Base-by-base conservation (phyloP, 1,284 basidiomycete genomes). In the Neolentinus lepideus region DNA sequence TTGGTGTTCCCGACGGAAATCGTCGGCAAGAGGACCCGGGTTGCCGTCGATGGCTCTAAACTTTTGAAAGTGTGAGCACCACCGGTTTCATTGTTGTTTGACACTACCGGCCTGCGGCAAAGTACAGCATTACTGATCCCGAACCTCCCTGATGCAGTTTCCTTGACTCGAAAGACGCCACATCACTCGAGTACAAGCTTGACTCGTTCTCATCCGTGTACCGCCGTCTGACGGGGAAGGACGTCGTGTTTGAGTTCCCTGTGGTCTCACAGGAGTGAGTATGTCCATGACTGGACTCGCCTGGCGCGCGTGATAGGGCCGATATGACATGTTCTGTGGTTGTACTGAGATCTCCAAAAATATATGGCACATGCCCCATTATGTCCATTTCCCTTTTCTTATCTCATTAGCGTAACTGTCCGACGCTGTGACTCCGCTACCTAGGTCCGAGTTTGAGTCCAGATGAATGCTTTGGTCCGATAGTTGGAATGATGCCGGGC, bases 1-100 rank as follows among this genome's bases (percentile, higher is more conserved):
- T 90, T 99, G 61, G 96, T 99, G 59, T 98, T 87, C 87, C 97
- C 97, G 64, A 95, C 94, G 45, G 97, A 98, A 81, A 99, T 99
- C 73, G 90, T 94, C 64, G 97, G 95, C 69, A 98, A 98, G 89
- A 82, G 97, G 73, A 96, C 92, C 66, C 90, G 96, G 65, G 85
- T 96, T 61, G 81, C 84, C 54, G 85, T 89, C 59, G 94, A 97
- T 66, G 94, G 94, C 65, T 87, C 88, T 67, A 96, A 95, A 79
- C 79, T 94, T 61, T 80, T 95, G 71, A 92, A 93, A 85, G 94
- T 96, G 94, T 96, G 80, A 63, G 93, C 86, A 45, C n/a, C n/a
- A n/a, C 27, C 3, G 27, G 33, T 52, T 36, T 52, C 51, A 52
- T 21, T 24, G 16, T 33, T 33, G 51, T 36, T 31, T 29, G 10